These are phyloP conservation scores for Geotrichum carabidarum DNA, from an alignment of 1,139 yeast genomes.

Conservation along the genomic window DNA sequence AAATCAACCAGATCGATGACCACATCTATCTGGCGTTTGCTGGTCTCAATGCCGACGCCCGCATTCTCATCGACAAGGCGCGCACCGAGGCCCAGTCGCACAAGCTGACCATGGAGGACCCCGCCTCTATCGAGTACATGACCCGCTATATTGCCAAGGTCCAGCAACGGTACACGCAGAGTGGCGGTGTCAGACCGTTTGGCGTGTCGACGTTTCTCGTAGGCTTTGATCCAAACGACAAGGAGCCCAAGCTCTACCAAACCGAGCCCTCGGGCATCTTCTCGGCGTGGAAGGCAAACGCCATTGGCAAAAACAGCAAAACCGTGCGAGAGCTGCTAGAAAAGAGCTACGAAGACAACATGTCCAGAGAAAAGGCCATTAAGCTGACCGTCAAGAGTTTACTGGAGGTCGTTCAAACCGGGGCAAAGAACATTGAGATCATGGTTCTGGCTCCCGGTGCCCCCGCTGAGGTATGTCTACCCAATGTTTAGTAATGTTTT, in stretches of 20 bases:
- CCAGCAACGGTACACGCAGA: conserved; percentile 95
- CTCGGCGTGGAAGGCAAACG: conserved; percentile 98
- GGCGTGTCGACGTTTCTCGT: conserved; percentile 94
- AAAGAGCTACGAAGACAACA: conserved; percentile 73
- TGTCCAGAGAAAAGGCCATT: conserved; percentile 69
- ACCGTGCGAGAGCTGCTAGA: conserved; percentile 95
- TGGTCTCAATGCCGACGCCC: conserved; percentile 95
- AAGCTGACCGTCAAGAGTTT: conserved; percentile 79
- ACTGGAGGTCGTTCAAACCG: conserved; percentile 95
- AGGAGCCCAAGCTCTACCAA: conserved; percentile 76
- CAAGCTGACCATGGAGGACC: conserved; percentile 85
- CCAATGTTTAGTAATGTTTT: conserved; percentile 18
- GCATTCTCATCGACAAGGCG: conserved; percentile 90
- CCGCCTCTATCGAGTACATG: conserved; percentile 86
- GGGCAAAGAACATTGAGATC: conserved; percentile 92
- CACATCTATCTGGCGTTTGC: conserved; percentile 93
- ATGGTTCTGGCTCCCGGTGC: conserved; percentile 75
- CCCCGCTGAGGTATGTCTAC: conserved; percentile 33
- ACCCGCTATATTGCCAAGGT: conserved; percentile 95
- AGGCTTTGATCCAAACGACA: conserved; percentile 87
- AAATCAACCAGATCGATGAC: conserved; percentile 84
- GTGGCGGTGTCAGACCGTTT: conserved; percentile 94
- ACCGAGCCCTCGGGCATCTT: conserved; percentile 98
- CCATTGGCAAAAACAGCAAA: conserved; percentile 92
- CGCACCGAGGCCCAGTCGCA: conserved; percentile 97